Evolutionary conservation across 768 basidiomycete species (phyloP), one percentile per base, ranked within the genome.

Genomic region (Agaricus sinodeliciosus): DNA sequence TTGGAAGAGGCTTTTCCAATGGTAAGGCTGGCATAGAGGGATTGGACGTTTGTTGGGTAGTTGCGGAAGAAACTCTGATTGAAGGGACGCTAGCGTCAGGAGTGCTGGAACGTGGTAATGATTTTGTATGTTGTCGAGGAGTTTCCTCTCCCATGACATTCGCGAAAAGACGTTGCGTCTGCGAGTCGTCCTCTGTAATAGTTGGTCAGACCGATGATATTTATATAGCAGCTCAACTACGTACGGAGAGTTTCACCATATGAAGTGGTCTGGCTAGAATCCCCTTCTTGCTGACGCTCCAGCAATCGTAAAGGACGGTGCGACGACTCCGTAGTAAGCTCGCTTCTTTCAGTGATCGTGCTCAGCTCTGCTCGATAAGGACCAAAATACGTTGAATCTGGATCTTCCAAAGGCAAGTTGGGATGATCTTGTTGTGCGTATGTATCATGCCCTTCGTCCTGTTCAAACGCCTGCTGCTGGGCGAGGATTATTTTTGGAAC

Each of bases 291-390:
- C 18, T 45, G 54, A 43, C 37, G 43, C 16, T 49, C 44, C 11
- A 49, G 48, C 13, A 43, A 41, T 36, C 9, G 45, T 16, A 54
- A 27, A 9, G 76, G 39, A 71, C 69, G 13, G 74, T 31, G 72
- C 12, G 80, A 78, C 34, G 73, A 69, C 56, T 82, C 84, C 34
- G 85, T 82, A 31, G 73, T 73, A 61, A 73, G 73, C 62, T 89
- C 87, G 13, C 85, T 83, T 43, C 65, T 68, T 67, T 90, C 87
- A 19, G 78, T 73, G 55, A 90, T 90, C 3, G 82, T 85, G 54
- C 79, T 84, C 54, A 87, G 67, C 49, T 69, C 71, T 4, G 53
- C 44, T 28, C 70, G 67, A 46, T 62, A 60, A 36, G 63, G 68
- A 12, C 63, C 55, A 2, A 55, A 50, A 22, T 54, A 58, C 11